Percentiles rank a stretch among this genome's conserved stretches.
Conservation (phyloP, 208 protist species). For the Porcisia deanei region DNA sequence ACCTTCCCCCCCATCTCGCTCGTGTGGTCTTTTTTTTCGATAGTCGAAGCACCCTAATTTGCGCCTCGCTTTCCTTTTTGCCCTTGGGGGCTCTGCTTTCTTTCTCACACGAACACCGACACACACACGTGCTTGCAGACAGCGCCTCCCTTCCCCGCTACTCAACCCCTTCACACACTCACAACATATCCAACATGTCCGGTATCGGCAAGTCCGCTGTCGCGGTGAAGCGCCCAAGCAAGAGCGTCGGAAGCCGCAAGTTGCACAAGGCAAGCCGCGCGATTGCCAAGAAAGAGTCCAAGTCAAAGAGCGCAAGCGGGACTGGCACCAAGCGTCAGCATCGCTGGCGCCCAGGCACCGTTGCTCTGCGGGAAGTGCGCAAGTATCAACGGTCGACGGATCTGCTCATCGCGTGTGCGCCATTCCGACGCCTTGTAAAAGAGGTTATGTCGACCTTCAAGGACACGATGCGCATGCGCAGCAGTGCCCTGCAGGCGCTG, state of each 20-base stretch:
- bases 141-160: neutral
- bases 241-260: slow-evolving; percentile 77
- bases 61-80: neutral
- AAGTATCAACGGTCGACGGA: slow-evolving; percentile 99
- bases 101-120: neutral
- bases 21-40: neutral
- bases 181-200: slow-evolving; percentile 36
- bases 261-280: slow-evolving; percentile 72
- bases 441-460: slow-evolving; percentile 98
- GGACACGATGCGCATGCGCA: slow-evolving; percentile 78
- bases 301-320: slow-evolving; percentile 2
- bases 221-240: slow-evolving; percentile 67
- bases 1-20: neutral
- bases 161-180: neutral
- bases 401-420: slow-evolving; percentile 98
- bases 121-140: neutral
- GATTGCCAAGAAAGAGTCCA: slow-evolving; percentile 68
- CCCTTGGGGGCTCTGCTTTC: neutral
- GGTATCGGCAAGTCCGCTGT: slow-evolving; percentile 53
- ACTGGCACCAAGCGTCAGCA: slow-evolving; percentile 96
- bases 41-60: neutral
- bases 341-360: slow-evolving; percentile 98
- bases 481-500: slow-evolving; percentile 81
- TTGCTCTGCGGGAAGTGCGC: slow-evolving; percentile 99
- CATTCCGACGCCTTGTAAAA: slow-evolving; percentile 99